Conservation (phyloP, 805 yeast species). For the Alloascoidea hylecoeti region DNA sequence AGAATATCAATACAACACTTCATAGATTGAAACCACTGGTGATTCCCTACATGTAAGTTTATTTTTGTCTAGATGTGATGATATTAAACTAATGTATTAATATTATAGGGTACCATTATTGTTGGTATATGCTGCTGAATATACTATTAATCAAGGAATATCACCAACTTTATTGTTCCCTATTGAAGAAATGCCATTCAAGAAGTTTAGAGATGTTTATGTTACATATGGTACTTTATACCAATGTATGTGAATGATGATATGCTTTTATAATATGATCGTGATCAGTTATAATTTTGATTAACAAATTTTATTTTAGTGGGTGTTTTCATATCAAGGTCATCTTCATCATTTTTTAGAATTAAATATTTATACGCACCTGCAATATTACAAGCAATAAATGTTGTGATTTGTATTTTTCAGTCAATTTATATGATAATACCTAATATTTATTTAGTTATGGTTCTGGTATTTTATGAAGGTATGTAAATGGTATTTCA, state of each 20-base stretch:
- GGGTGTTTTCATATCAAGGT: constrained; percentile 86
- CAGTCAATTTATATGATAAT: constrained; percentile 54
- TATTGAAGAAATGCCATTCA: constrained; percentile 53
- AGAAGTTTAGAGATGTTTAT: constrained; percentile 67
- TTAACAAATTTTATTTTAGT: constrained; percentile 14
- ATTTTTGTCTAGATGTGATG: constrained; percentile 23
- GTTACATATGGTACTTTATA: constrained; percentile 85
- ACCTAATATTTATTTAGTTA: constrained; percentile 44
- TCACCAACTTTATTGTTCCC: constrained; percentile 82
- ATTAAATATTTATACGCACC: constrained; percentile 43
- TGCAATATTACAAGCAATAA: constrained; percentile 51
- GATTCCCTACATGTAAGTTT: constrained; percentile 20
- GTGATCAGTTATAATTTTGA: neutral
- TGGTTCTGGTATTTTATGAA: constrained; percentile 65
- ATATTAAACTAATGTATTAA: neutral
- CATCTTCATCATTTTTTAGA: constrained; percentile 58
- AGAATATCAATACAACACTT: constrained; percentile 16
- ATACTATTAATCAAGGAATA: constrained; percentile 82
- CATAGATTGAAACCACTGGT: constrained; percentile 27
- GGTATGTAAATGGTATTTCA: constrained; percentile 14
- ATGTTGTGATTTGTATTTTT: constrained; percentile 38
- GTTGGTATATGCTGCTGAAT: constrained; percentile 76
- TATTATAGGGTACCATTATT: constrained; percentile 72
- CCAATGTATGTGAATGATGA: constrained; percentile 27
- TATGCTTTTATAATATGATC: neutral